phyloP scores from a whole-genome alignment of 352 stramenopile species.

The Globisporangium sylvaticum region DNA sequence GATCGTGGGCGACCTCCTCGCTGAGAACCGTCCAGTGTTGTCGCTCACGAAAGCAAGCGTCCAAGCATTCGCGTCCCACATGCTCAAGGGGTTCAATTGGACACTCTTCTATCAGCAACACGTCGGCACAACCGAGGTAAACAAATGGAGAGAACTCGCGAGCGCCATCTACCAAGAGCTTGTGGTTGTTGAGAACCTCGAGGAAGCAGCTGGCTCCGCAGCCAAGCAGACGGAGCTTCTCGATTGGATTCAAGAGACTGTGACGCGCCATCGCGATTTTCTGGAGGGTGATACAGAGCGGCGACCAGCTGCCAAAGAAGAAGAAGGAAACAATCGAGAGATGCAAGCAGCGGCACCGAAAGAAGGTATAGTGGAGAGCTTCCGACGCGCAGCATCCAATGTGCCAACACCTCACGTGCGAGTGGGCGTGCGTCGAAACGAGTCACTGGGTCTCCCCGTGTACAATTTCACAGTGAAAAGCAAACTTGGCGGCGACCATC shows the following conservation, averaged over 20 bases:
- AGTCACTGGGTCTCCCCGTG: conserved; percentile 4
- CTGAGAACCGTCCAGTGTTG: neutral
- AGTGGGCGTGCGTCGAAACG: conserved; percentile 12
- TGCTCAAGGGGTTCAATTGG: conserved; percentile 67
- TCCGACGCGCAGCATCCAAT: neutral
- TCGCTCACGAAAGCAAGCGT: conserved; percentile 26
- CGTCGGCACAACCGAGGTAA: neutral
- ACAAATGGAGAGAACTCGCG: neutral
- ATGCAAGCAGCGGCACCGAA: neutral
- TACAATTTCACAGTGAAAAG: conserved; percentile 16
- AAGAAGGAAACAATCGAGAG: neutral
- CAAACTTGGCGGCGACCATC: conserved; percentile 9
- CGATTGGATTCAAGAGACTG: conserved; percentile 16
- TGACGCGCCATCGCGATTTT: neutral
- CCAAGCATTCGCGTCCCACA: conserved; percentile 32
- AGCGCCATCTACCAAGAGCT: conserved; percentile 12
- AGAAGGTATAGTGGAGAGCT: neutral
- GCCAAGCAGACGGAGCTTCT: neutral
- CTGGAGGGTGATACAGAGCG: neutral
- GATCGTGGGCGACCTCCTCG: conserved; percentile 33
- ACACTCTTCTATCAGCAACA: neutral
- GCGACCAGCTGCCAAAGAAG: neutral
- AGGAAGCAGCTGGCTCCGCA: neutral
- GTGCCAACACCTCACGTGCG: conserved; percentile 13
- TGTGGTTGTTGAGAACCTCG: neutral